Evolutionary conservation across 225 moss, liverwort and hornwort genomes (phyloP).

Genomic region (Marchantia paleacea): DNA sequence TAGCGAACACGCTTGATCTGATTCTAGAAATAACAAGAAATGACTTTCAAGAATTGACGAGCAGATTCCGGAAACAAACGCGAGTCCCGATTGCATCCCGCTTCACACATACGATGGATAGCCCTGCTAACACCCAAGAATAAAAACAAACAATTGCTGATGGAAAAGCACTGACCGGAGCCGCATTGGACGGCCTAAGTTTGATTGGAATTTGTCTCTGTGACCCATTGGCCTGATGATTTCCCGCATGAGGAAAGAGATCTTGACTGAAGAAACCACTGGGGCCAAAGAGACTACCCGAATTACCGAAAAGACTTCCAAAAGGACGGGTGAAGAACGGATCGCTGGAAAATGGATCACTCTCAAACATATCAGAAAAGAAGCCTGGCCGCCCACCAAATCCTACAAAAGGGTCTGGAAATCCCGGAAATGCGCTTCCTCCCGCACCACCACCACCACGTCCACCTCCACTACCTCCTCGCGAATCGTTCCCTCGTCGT

Average conservation of each 20-base stretch:
- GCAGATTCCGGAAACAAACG: too few relatives aligned
- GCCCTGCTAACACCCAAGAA: background rate
- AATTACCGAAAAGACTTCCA: slow-evolving; percentile 29
- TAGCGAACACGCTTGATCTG: too few relatives aligned
- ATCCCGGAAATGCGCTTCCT: slow-evolving; percentile 18
- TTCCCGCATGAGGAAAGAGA: slow-evolving; percentile 4
- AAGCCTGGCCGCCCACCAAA: slow-evolving; percentile 32
- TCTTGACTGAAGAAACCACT: slow-evolving; percentile 18
- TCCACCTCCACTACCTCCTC: slow-evolving; percentile 1
- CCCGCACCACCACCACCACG: too few relatives aligned
- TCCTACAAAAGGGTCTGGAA: slow-evolving; percentile 40
- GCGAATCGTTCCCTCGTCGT: slow-evolving; percentile 14
- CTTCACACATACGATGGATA: background rate
- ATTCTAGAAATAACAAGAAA: too few relatives aligned
- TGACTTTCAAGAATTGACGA: too few relatives aligned
- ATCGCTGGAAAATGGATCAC: slow-evolving; percentile 44
- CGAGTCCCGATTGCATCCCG: too few relatives aligned
- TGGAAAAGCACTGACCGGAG: slow-evolving; percentile 19
- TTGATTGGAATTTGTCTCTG: slow-evolving; percentile 16
- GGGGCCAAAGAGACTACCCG: slow-evolving; percentile 29
- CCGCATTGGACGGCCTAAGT: slow-evolving; percentile 12
- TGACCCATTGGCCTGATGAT: background rate
- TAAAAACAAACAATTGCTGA: too few relatives aligned
- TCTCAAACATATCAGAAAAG: slow-evolving; percentile 29
- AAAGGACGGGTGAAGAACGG: slow-evolving; percentile 41